phyloP scores from a whole-genome alignment of 164 flowering plant genomes.

The Pachysandra terminalis region DNA sequence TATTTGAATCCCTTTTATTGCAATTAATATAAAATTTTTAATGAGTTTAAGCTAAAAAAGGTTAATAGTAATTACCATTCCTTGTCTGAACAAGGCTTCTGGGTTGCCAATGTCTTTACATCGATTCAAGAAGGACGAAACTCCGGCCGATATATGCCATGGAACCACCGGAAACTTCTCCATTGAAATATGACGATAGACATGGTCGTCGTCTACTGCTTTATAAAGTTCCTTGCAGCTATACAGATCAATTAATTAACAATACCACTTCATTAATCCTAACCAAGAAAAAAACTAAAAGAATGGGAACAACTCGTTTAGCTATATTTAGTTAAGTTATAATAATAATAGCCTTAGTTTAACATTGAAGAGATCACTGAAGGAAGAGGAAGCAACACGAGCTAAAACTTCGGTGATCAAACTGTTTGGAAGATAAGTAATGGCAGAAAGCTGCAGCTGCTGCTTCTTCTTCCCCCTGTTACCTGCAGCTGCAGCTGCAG shows the following conservation, averaged over 20 bases:
- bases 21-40: no score
- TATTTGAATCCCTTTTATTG: no score
- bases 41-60: background rate
- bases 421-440: background rate
- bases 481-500: no score
- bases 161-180: background rate
- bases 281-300: background rate
- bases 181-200: background rate
- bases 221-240: background rate
- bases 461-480: no score
- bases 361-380: constrained; percentile 7
- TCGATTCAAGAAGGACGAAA: background rate
- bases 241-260: background rate
- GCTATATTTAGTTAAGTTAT: background rate
- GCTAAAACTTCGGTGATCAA: constrained; percentile 10
- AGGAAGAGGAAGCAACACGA: constrained; percentile 9
- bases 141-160: background rate
- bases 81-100: constrained; percentile 10
- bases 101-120: constrained; percentile 15
- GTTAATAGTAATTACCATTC: constrained; percentile 3
- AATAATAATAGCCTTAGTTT: constrained; percentile 1
- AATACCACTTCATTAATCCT: no score
- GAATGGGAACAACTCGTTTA: background rate
- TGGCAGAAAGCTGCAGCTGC: background rate
- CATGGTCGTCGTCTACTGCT: background rate